phyloP scores from a whole-genome alignment of 257 asterid species.

The Capsicum baccatum region DNA sequence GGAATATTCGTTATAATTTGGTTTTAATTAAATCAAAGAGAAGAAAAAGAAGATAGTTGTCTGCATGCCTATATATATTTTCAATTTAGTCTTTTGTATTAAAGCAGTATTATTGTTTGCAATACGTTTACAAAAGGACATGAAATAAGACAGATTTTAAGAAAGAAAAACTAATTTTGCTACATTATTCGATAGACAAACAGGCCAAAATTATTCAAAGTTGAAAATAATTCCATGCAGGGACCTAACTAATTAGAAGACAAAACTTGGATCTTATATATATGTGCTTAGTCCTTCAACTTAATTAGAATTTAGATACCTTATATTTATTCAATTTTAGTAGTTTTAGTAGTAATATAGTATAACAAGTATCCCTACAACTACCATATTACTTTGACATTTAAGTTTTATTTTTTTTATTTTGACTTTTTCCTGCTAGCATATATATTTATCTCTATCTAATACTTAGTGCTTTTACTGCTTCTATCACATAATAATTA shows the following conservation, averaged over 20 bases:
- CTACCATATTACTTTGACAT: not conserved
- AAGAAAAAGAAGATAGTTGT: not conserved
- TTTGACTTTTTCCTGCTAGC: not conserved
- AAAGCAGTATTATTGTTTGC: not conserved
- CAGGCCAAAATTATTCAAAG: not conserved
- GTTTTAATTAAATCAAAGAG: not conserved
- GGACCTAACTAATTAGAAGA: not conserved
- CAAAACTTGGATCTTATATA: constrained; percentile 24
- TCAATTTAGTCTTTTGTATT: not conserved
- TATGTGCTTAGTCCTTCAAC: not conserved
- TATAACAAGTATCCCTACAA: not conserved
- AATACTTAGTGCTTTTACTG: not conserved
- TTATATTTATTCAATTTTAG: not conserved
- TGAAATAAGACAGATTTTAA: constrained; percentile 16
- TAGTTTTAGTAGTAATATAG: not conserved
- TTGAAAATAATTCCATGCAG: not conserved
- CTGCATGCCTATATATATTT: not conserved
- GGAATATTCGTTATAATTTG: not conserved
- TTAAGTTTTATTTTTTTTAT: not conserved
- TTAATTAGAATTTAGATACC: constrained; percentile 20
- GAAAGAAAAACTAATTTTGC: not conserved
- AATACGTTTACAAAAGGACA: not conserved
- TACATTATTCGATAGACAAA: not conserved
- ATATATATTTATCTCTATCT: not conserved
- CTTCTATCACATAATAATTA: not conserved